These are phyloP conservation scores for Verbena officinalis DNA, from an alignment of 257 asterid genomes.

Conservation along the genomic window DNA sequence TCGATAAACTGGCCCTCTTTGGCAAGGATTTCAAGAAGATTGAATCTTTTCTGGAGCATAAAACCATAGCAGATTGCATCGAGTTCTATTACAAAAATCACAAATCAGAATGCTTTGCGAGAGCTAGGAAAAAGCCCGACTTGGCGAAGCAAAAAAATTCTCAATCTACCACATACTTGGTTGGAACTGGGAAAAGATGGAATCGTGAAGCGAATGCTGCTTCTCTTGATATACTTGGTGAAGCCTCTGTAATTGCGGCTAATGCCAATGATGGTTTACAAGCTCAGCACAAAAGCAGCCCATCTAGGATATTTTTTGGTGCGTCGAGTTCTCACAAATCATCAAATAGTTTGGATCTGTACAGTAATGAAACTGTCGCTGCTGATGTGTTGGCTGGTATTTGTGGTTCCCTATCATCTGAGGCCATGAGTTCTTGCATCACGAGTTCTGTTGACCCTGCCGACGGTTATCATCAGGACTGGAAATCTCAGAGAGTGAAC, in stretches of 20 bases:
- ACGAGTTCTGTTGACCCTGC: slow-evolving; percentile 82
- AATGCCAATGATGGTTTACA: slow-evolving; percentile 46
- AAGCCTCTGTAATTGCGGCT: slow-evolving; percentile 76
- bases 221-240: slow-evolving; percentile 83
- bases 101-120: slow-evolving; percentile 74
- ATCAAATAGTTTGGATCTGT: slow-evolving; percentile 55
- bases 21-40: slow-evolving; percentile 85
- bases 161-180: slow-evolving; percentile 64
- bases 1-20: slow-evolving; percentile 66
- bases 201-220: slow-evolving; percentile 74
- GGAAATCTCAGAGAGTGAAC: slow-evolving; percentile 58
- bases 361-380: slow-evolving; percentile 73
- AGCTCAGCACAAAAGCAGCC: slow-evolving; percentile 51
- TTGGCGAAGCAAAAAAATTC: slow-evolving; percentile 59
- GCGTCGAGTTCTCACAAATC: slow-evolving; percentile 42
- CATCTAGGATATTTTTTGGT: slow-evolving; percentile 48
- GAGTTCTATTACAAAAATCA: slow-evolving; percentile 98
- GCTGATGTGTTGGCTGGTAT: slow-evolving; percentile 98
- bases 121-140: slow-evolving; percentile 66
- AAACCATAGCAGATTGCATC: slow-evolving; percentile 85
- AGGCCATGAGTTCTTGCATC: slow-evolving; percentile 93
- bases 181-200: slow-evolving; percentile 80
- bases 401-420: slow-evolving; percentile 93
- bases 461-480: slow-evolving; percentile 64
- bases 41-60: slow-evolving; percentile 77